Conservation (phyloP, 225 moss, liverwort and hornwort species). For the Takakia lepidozioides region DNA sequence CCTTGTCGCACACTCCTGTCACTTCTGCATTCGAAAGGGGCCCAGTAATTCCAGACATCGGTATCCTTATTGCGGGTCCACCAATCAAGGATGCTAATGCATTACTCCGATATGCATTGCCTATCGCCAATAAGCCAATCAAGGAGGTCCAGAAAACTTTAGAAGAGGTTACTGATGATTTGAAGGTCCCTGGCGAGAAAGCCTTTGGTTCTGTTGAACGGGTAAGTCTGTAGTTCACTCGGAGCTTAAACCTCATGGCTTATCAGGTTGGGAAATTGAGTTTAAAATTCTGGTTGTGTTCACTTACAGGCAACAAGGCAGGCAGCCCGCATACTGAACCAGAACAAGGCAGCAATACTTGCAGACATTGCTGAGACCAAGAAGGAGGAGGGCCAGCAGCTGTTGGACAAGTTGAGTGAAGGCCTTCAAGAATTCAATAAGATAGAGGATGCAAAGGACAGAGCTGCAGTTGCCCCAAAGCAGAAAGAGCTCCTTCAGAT, state of each 20-base stretch:
- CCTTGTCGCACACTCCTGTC: slow-evolving; percentile 17
- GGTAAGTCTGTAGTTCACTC: slow-evolving; percentile 28
- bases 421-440: slow-evolving; percentile 67
- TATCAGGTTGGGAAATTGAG: no score
- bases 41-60: slow-evolving; percentile 59
- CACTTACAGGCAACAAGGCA: slow-evolving; percentile 51
- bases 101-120: slow-evolving; percentile 84
- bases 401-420: slow-evolving; percentile 44
- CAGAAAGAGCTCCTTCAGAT: slow-evolving; percentile 75
- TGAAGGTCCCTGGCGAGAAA: slow-evolving; percentile 81
- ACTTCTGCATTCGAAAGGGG: slow-evolving; percentile 19
- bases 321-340: slow-evolving; percentile 69
- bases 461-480: slow-evolving; percentile 60
- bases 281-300: no score
- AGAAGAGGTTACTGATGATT: slow-evolving; percentile 70
- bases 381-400: slow-evolving; percentile 57
- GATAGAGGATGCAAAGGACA: slow-evolving; percentile 58
- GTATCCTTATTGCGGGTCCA: slow-evolving; percentile 75
- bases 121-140: slow-evolving; percentile 76
- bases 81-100: slow-evolving; percentile 90
- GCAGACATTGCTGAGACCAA: slow-evolving; percentile 49
- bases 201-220: slow-evolving; percentile 76
- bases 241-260: no score
- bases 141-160: slow-evolving; percentile 82
- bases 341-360: slow-evolving; percentile 61